Evolutionary conservation across 148 eudicot genomes (phyloP).

Genomic region (Fagopyrum homotropicum): DNA sequence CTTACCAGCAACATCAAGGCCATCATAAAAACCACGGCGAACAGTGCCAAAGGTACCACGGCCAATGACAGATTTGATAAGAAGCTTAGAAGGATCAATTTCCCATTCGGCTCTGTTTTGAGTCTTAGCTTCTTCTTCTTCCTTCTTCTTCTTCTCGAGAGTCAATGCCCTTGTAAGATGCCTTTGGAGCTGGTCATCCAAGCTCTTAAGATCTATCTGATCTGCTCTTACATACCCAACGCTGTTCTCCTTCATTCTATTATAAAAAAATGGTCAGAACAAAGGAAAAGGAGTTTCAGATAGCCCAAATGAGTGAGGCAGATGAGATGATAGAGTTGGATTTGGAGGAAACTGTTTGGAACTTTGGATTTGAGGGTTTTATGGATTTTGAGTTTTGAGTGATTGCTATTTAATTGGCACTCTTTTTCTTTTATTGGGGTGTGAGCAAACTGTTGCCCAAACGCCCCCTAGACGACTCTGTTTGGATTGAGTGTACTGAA

Average conservation of each 20-base stretch:
- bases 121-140: conserved; percentile 19
- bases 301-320: not conserved
- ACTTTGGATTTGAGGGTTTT: not conserved
- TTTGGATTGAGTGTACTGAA: conserved; percentile 5
- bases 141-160: conserved; percentile 39
- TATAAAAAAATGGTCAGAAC: not conserved
- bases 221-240: conserved; percentile 81
- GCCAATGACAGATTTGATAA: conserved; percentile 67
- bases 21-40: conserved; percentile 80
- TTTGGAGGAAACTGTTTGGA: not conserved
- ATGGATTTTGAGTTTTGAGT: not conserved
- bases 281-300: no score
- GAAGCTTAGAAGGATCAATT: conserved; percentile 73
- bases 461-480: not conserved
- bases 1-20: conserved; percentile 75
- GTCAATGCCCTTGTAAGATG: conserved; percentile 60
- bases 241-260: conserved; percentile 31
- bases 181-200: conserved; percentile 78
- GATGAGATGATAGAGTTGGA: not conserved
- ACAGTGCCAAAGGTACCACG: conserved; percentile 94
- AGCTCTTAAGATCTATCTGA: conserved; percentile 87
- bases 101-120: conserved; percentile 56
- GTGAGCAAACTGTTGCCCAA: not conserved
- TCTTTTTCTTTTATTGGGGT: not conserved
- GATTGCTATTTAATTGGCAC: not conserved